Evolutionary conservation across 1,284 basidiomycete genomes (phyloP).

Genomic region (Schizopora paradoxa): DNA sequence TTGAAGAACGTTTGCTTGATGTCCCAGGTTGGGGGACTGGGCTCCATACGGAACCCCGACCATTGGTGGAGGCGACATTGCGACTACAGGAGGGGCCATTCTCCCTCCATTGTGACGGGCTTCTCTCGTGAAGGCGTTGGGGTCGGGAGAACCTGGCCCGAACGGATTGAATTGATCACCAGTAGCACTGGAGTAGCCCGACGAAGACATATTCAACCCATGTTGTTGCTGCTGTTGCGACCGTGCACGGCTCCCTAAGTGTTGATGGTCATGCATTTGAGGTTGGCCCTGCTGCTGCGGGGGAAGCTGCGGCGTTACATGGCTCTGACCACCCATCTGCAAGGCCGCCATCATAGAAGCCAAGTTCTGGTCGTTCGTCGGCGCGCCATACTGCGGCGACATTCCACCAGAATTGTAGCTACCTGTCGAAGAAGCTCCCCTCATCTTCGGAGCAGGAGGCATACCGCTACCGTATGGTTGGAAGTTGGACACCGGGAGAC

Average conservation of each 20-base stretch:
- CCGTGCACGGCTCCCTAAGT: conserved; percentile 38
- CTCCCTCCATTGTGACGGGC: conserved; percentile 52
- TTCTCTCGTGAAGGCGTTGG: conserved; percentile 39
- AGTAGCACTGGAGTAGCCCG: conserved; percentile 53
- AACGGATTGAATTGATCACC: conserved; percentile 76
- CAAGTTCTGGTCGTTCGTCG: conserved; percentile 73
- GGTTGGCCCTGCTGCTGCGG: conserved; percentile 50
- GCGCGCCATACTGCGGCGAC: conserved; percentile 58
- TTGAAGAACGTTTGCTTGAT: conserved; percentile 45
- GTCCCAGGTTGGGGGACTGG: conserved; percentile 53
- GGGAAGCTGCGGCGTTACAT: conserved; percentile 52
- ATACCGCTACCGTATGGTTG: conserved; percentile 68
- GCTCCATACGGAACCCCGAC: conserved; percentile 48
- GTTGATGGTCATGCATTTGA: conserved; percentile 23
- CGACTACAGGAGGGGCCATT: conserved; percentile 17
- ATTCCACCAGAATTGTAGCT: conserved; percentile 65
- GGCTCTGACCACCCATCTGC: conserved; percentile 79
- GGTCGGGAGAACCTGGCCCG: conserved; percentile 49
- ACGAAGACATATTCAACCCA: conserved; percentile 13
- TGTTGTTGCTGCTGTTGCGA: conserved; percentile 30
- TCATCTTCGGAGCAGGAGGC: conserved; percentile 58
- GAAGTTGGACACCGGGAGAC: conserved; percentile 82
- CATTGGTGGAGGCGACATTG: conserved; percentile 35
- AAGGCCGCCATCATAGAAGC: conserved; percentile 86
- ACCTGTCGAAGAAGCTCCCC: conserved; percentile 46